A percentile compares a stretch with the other conserved stretches of the same genome.
These are phyloP conservation scores for Keqinozyma sinolaborantium DNA, from an alignment of 1,139 yeast genomes.

Conservation along the genomic window DNA sequence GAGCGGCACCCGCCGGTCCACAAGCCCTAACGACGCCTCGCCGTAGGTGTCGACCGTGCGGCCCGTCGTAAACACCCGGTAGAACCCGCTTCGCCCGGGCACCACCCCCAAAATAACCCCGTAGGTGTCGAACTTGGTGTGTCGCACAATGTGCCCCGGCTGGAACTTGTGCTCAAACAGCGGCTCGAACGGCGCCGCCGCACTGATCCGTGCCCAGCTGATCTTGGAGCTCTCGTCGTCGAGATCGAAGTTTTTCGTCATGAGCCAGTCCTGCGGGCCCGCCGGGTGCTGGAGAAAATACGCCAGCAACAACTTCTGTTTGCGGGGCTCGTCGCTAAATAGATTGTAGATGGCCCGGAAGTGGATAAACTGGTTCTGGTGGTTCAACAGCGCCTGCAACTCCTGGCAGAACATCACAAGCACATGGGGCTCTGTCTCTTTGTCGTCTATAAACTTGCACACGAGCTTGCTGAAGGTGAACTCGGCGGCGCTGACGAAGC, in stretches of 20 bases:
- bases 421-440: constrained; percentile 5
- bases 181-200: no score
- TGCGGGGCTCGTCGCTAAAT: constrained; percentile 3
- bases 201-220: no score
- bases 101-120: constrained; percentile 14
- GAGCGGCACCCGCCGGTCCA: no score
- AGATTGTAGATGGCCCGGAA: constrained; percentile 11
- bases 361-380: constrained; percentile 14
- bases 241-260: no score
- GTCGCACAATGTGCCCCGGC: constrained; percentile 14
- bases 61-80: no score
- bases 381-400: constrained; percentile 9
- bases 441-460: background rate
- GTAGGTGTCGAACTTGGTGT: constrained; percentile 11
- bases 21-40: no score
- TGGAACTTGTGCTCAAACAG: no score
- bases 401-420: constrained; percentile 9
- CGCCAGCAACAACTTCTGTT: constrained; percentile 2
- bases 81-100: no score
- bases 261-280: no score
- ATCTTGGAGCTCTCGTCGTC: no score
- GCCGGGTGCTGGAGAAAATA: constrained; percentile 4
- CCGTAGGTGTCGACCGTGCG: no score
- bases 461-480: background rate
- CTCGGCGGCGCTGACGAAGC: background rate